Evolutionary conservation across 108 stramenopile species (phyloP).

Genomic region (Skeletonema menzelii): DNA sequence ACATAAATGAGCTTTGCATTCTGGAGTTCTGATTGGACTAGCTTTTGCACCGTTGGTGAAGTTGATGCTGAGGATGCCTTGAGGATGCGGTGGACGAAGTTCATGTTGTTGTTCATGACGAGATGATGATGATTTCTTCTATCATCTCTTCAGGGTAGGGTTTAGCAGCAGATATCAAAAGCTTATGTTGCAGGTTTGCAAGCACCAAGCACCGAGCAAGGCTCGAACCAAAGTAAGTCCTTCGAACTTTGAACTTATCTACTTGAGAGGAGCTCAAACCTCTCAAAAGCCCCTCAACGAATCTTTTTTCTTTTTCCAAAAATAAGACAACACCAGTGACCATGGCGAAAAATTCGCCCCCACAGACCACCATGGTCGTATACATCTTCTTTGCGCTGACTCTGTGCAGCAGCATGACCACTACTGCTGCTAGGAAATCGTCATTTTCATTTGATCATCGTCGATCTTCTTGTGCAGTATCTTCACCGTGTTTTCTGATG

Average conservation of each 20-base stretch:
- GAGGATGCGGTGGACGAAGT: constrained; percentile 31
- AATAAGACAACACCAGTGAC: no score
- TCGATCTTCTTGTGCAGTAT: background rate
- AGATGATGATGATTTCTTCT: no score
- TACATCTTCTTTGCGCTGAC: background rate
- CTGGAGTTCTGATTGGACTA: constrained; percentile 18
- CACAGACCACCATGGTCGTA: background rate
- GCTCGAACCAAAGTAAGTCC: no score
- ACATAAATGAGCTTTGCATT: constrained; percentile 32
- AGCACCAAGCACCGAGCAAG: no score
- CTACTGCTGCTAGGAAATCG: background rate
- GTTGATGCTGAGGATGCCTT: constrained; percentile 17
- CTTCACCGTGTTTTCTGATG: background rate
- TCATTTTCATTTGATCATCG: background rate
- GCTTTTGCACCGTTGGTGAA: constrained; percentile 1
- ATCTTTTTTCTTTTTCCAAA: no score
- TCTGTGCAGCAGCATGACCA: background rate
- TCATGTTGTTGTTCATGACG: background rate
- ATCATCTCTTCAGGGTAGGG: no score
- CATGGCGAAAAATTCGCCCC: background rate
- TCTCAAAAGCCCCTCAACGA: no score
- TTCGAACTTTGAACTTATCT: no score
- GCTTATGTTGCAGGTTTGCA: no score
- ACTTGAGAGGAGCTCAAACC: no score
- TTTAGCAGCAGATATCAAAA: no score